Base-by-base conservation (phyloP, 2,329 filamentous ascomycete species). In the Xylariaceae sp. region DNA sequence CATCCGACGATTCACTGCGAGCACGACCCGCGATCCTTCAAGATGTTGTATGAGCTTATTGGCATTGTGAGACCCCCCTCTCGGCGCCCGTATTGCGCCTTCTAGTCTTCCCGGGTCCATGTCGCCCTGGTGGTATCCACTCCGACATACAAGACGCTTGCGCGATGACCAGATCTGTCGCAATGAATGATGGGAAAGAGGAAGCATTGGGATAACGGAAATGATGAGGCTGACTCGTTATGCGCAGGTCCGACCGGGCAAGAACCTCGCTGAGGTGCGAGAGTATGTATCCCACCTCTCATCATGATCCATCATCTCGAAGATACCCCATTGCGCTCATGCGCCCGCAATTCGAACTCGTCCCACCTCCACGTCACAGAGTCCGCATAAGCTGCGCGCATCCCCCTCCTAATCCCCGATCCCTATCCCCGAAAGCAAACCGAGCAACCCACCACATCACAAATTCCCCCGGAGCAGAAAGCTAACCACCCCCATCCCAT, bases 31-130 rank as follows among this genome's bases (percentile, higher is more conserved):
- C 17, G n/a, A 5, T 44, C 34, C 42, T 35, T 34, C 61, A 66
- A 64, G 61, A 71, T 99, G 94, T 80, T 99, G 78, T 99, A 99
- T 82, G 94, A 99, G 80, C 81, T 97, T 72, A 94, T 99, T 76
- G 94, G 90, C 75, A 88, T 97, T 78, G 94, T 97, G 79, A 71
- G 88, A 79, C 15, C 11, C 39, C 34, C 18, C 55, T 9, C n/a
- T 52, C 49, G 23, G n/a, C 9, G 30, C 23, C 11, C 13, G 35
- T 6, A 9, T 45, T 34, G 23, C 37, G 37, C 9, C 8, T 13
- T 13, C 37, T 9, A 42, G 37, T 2, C 15, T 13, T 51, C 17
- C 30, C 18, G 15, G 18, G 4, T 13, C 23, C n/a, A 45, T 48
- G 18, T 45, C 30, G 13, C n/a, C 30, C 3, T 53, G 6, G 47